Evolutionary conservation across 169 alveolate genomes (phyloP).

Genomic region (Prorocentrum cordatum): DNA sequence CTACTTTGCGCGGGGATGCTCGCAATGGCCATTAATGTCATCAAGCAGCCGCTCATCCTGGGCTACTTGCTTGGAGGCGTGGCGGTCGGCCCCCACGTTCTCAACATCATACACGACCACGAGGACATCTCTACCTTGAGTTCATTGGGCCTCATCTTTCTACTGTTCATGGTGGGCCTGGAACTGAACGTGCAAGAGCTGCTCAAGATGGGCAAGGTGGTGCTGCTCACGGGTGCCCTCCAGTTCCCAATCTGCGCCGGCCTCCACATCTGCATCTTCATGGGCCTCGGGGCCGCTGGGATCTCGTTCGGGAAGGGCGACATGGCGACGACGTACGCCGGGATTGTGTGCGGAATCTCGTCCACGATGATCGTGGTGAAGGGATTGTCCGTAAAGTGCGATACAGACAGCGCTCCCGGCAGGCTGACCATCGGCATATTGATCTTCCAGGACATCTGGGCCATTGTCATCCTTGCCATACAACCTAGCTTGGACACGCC

Average conservation of each 20-base stretch:
- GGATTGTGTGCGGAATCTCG: constrained; percentile 32
- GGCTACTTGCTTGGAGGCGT: no score
- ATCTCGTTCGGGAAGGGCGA: not conserved
- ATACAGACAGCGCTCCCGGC: not conserved
- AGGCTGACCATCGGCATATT: constrained; percentile 8
- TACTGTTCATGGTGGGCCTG: constrained; percentile 34
- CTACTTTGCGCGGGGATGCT: no score
- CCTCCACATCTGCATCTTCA: not conserved
- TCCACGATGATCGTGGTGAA: constrained; percentile 53
- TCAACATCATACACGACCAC: no score
- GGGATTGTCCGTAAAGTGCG: not conserved
- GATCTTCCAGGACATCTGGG: constrained; percentile 17
- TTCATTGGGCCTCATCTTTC: constrained; percentile 10
- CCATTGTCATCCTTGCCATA: not conserved
- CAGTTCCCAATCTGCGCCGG: constrained; percentile 1
- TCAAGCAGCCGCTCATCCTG: no score
- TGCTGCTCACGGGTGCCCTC: constrained; percentile 13
- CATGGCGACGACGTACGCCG: not conserved
- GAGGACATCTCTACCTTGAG: constrained; percentile 7
- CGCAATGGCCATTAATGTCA: no score
- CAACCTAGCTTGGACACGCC: constrained; percentile 15
- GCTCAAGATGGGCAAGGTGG: not conserved
- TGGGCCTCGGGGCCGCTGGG: not conserved
- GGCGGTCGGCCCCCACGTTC: no score
- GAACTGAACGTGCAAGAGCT: constrained; percentile 39